Evolutionary conservation across 805 yeast genomes (phyloP), one percentile per base, ranked within the genome.

Genomic region (Yarrowia osloensis): DNA sequence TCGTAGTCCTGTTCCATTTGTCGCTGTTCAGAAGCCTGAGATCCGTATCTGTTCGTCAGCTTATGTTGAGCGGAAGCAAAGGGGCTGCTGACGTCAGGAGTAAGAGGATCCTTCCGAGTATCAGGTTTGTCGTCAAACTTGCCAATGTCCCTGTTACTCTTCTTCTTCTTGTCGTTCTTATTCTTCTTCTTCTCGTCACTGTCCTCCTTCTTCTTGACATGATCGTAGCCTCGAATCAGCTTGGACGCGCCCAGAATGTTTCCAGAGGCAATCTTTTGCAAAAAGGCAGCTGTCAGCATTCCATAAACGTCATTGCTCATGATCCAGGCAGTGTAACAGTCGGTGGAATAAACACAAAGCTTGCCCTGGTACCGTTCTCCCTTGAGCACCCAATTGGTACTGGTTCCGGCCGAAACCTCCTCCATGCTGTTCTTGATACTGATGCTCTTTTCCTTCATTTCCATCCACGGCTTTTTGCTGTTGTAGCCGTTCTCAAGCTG

Each of bases 401-500:
- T n/a, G 49, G 66, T 24, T 15, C 50, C 54, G 3, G 68, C 57
- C 12, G 65, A 19, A 7, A 55, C 63, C 6, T 55, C 67, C 22
- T 42, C 63, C 46, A 44, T 67, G n/a, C 40, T 42, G 26, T 52
- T 54, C 37, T 61, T 61, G 49, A 72, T 75, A 73, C 24, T 73
- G 69, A 13, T 80, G 80, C n/a, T 76, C 69, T 2, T 71, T 67
- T 29, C 75, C 77, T 46, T 87, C 75, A 67, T 62, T n/a, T 62
- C 66, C 35, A 72, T 71, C 68, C 74, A 78, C 11, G 85, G 82
- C 67, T 79, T 77, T 47, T 81, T 73, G 13, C 73, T 71, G 19
- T 73, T 69, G 73, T 83, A 90, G 0, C 84, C 84, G 5, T 72
- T 72, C 74, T 93, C 98, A 22, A 93, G 72, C 67, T 83, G 85